These are phyloP conservation scores for Chlamydomonas sphaeroides DNA, from an alignment of 139 green algal species.

Conservation along the genomic window DNA sequence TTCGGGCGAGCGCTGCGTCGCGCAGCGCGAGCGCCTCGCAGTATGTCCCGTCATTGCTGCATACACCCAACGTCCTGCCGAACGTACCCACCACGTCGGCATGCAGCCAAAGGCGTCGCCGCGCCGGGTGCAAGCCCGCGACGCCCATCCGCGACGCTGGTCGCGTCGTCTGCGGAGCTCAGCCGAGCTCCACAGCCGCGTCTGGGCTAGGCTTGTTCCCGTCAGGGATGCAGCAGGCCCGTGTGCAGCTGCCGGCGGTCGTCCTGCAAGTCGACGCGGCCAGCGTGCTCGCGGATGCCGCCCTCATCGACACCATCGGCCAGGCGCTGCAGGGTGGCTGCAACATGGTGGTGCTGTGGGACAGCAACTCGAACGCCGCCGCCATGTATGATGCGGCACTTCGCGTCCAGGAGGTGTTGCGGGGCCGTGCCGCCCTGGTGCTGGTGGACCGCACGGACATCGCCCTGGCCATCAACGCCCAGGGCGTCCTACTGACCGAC, in stretches of 20 bases:
- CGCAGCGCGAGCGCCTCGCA: background rate
- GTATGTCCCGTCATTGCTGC: too few species aligned
- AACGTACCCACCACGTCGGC: too few species aligned
- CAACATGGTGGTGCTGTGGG: slow-evolving; percentile 64
- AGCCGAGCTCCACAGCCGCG: background rate
- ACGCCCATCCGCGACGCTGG: background rate
- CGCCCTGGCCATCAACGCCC: slow-evolving; percentile 79
- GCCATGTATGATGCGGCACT: slow-evolving; percentile 86
- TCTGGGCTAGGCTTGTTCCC: slow-evolving; percentile 58
- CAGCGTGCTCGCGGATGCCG: slow-evolving; percentile 42
- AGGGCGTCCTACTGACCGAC: slow-evolving; percentile 87
- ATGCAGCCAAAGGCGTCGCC: too few species aligned
- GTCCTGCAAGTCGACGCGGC: slow-evolving; percentile 62
- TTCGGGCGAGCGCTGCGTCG: background rate
- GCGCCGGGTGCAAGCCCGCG: too few species aligned
- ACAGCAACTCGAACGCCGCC: slow-evolving; percentile 66
- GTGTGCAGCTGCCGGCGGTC: slow-evolving; percentile 77
- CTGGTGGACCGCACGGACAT: slow-evolving; percentile 91
- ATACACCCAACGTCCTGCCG: background rate
- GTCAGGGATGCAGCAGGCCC: slow-evolving; percentile 71
- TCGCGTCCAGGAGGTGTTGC: slow-evolving; percentile 73
- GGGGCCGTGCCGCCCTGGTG: slow-evolving; percentile 82
- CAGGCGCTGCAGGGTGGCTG: slow-evolving; percentile 58
- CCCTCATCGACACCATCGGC: slow-evolving; percentile 35
- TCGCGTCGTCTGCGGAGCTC: background rate